Evolutionary conservation across 1,284 basidiomycete genomes (phyloP).

Genomic region (Uromyces viciae-fabae): DNA sequence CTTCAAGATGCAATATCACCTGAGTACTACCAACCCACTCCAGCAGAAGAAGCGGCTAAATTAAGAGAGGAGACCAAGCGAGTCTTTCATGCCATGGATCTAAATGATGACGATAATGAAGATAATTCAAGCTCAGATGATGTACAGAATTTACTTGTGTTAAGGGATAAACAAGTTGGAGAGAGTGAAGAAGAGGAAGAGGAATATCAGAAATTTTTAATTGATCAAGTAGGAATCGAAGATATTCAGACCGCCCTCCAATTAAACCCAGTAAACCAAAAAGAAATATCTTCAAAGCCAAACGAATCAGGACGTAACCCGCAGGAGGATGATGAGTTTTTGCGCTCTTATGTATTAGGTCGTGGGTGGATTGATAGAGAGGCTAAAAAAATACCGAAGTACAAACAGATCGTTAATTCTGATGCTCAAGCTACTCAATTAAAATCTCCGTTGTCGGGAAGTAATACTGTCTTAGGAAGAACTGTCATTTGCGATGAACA

Average conservation of each 20-base stretch:
- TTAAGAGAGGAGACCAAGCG: conserved; percentile 77
- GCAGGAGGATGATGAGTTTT: conserved; percentile 61
- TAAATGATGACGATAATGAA: conserved; percentile 57
- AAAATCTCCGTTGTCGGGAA: conserved; percentile 66
- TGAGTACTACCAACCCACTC: conserved; percentile 59
- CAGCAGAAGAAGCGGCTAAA: conserved; percentile 71
- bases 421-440: conserved; percentile 52
- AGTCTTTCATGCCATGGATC: conserved; percentile 66
- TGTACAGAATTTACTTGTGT: conserved; percentile 61
- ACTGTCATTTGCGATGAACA: conserved; percentile 53
- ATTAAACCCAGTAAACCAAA: not conserved
- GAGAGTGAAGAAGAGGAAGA: conserved; percentile 70
- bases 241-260: conserved; percentile 59
- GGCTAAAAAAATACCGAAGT: conserved; percentile 51
- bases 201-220: conserved; percentile 74
- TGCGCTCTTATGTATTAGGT: conserved; percentile 73
- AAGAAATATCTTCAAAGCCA: not conserved
- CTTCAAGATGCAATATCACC: conserved; percentile 34
- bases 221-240: conserved; percentile 71
- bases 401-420: conserved; percentile 51
- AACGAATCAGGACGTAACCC: conserved; percentile 32
- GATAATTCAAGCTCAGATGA: conserved; percentile 59
- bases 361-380: conserved; percentile 85
- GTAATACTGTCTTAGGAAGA: conserved; percentile 65
- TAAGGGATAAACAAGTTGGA: conserved; percentile 71